These are phyloP conservation scores for Malassezia furfur DNA, from an alignment of 1,284 basidiomycete species.

Conservation along the genomic window DNA sequence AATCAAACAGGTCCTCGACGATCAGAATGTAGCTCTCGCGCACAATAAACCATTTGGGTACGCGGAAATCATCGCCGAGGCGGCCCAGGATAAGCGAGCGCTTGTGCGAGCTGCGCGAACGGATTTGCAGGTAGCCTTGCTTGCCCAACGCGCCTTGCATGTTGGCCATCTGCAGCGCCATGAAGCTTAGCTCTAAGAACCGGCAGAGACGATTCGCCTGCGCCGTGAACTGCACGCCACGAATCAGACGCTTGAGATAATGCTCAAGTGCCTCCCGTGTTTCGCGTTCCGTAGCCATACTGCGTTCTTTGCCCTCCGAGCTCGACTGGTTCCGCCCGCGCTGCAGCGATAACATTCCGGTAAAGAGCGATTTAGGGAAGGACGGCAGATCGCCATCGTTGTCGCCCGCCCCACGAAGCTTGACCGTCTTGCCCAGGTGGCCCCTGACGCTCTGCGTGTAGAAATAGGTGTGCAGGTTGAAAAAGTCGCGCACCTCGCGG, in stretches of 20 bases:
- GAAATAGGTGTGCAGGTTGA: constrained; percentile 84
- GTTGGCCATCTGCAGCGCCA: constrained; percentile 73
- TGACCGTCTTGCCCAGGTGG: constrained; percentile 29
- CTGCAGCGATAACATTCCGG: constrained; percentile 69
- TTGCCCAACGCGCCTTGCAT: constrained; percentile 69
- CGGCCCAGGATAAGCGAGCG: constrained; percentile 53
- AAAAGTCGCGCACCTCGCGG: constrained; percentile 82
- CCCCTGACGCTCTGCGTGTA: constrained; percentile 57
- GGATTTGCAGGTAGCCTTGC: constrained; percentile 66
- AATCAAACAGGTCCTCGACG: constrained; percentile 67
- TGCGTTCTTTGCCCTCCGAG: constrained; percentile 35
- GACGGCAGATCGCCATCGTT: constrained; percentile 67
- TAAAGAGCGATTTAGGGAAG: constrained; percentile 76
- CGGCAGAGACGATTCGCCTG: constrained; percentile 80
- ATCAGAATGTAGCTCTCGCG: constrained; percentile 85
- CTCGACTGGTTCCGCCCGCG: constrained; percentile 32
- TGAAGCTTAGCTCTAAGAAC: constrained; percentile 88
- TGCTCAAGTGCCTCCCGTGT: constrained; percentile 75
- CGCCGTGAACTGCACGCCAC: constrained; percentile 80
- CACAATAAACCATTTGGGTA: constrained; percentile 82
- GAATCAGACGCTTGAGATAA: constrained; percentile 76
- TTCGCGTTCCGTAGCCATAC: constrained; percentile 17
- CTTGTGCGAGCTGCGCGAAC: constrained; percentile 50
- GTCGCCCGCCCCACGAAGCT: constrained; percentile 21
- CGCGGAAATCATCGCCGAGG: constrained; percentile 53